A percentile compares a stretch with the other conserved stretches of the same genome.
These are phyloP conservation scores for Cytospora chrysosperma DNA, from an alignment of 2,329 filamentous ascomycete species.

Conservation along the genomic window DNA sequence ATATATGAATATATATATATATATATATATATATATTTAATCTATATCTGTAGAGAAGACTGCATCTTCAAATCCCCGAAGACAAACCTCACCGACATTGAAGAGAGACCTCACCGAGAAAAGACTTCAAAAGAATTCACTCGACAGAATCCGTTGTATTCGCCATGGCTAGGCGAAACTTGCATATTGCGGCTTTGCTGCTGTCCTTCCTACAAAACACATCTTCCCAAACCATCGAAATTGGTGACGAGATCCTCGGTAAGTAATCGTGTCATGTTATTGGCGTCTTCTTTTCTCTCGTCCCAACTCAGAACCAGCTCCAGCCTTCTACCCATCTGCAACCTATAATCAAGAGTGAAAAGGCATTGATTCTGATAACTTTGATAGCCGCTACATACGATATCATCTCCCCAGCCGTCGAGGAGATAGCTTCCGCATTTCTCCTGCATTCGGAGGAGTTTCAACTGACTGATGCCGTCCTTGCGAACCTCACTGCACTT, in stretches of 20 bases:
- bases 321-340: not conserved
- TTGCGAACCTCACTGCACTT: constrained; percentile 34
- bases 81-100: not conserved
- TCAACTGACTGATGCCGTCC: constrained; percentile 34
- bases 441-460: not conserved
- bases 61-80: not conserved
- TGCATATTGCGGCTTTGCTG: not conserved
- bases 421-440: not conserved
- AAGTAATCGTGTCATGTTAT: not conserved
- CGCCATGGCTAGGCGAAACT: not conserved
- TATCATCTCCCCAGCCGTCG: not conserved
- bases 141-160: not conserved
- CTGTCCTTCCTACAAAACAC: not conserved
- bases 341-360: not conserved
- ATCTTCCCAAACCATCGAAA: not conserved
- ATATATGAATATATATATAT: too few relatives aligned
- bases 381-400: not conserved
- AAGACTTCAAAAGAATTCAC: too few relatives aligned
- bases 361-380: not conserved
- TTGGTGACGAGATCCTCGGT: not conserved
- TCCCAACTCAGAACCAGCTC: not conserved
- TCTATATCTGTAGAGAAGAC: too few relatives aligned
- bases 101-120: too few relatives aligned
- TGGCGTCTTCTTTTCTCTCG: not conserved
- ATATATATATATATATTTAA: too few relatives aligned